Evolutionary conservation across 192 early-diverging fungal species (phyloP), one percentile per base, ranked within the genome.

Genomic region (Paraglomus occultum): DNA sequence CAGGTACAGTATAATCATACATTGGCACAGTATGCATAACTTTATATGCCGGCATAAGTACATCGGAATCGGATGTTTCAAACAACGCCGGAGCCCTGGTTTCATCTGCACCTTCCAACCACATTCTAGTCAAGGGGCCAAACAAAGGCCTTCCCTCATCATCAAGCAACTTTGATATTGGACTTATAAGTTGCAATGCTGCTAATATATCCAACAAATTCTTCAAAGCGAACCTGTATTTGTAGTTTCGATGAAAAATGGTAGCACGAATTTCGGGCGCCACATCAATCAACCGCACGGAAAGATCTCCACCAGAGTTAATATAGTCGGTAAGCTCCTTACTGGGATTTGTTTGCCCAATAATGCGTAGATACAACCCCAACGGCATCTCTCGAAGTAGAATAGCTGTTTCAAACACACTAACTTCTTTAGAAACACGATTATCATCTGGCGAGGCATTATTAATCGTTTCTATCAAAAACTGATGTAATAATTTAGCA

Each of bases 401-500:
- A 1, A 70, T 71, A 2, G 73, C 51, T 1, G 73, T 71, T 20
- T 72, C 51, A n/a, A 77, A 55, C 6, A 72, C 64, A 44, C 74
- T 60, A 1, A 17, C 38, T 10, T 59, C 39, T 11, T 57, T 57
- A 22, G 31, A 18, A 50, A 70, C 59, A 7, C 67, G 49, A 23
- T 59, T 49, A 11, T 61, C 31, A 23, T 20, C 15, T 0, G 70
- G 17, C 9, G 38, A 67, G 1, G 50, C 18, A 20, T 73, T 59
- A 3, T 47, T 55, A 7, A 77, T 59, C 39, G 71, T 77, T 38
- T 70, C 66, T 22, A 80, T 53, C 17, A 80, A 40, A 59, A 74
- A 75, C 20, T 76, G 75, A 50, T 80, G 79, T 18, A 80, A 73
- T 1, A 75, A 66, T 38, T 77, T 70, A 7, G 79, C 79, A n/a